A percentile compares a stretch with the other conserved stretches of the same genome.
These are phyloP conservation scores for Pistacia vera DNA, from an alignment of 345 rosid species.

Conservation along the genomic window DNA sequence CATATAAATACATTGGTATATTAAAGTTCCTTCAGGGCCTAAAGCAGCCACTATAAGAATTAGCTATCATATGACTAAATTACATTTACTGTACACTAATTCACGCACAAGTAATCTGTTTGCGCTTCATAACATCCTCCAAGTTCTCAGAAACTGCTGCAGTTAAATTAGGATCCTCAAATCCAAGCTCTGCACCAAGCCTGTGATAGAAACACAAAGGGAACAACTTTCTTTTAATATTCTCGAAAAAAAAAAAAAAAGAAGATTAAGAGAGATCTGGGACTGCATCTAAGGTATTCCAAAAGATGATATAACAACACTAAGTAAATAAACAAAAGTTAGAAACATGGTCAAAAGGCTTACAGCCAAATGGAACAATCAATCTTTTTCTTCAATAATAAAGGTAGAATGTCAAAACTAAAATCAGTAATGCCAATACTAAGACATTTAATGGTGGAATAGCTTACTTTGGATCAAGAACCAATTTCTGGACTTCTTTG, in stretches of 20 bases:
- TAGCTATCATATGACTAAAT: constrained; percentile 18
- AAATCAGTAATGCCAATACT: neutral
- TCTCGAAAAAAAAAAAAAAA: neutral
- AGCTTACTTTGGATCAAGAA: constrained; percentile 90
- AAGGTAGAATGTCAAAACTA: neutral
- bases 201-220: constrained; percentile 35
- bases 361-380: neutral
- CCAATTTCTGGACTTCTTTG: constrained; percentile 93
- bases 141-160: constrained; percentile 73
- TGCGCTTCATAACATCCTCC: constrained; percentile 63
- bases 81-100: constrained; percentile 40
- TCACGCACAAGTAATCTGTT: constrained; percentile 65
- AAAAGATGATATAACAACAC: neutral
- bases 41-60: neutral
- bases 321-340: neutral
- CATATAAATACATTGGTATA: constrained; percentile 31
- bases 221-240: neutral
- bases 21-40: constrained; percentile 12
- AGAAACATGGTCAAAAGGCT: neutral
- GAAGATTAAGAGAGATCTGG: neutral
- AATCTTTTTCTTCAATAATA: neutral
- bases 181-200: constrained; percentile 74
- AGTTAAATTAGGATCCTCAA: constrained; percentile 86
- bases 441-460: constrained; percentile 2
- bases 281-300: neutral